These are phyloP conservation scores for Fremontodendron californicum DNA, from an alignment of 345 rosid species.

Conservation along the genomic window DNA sequence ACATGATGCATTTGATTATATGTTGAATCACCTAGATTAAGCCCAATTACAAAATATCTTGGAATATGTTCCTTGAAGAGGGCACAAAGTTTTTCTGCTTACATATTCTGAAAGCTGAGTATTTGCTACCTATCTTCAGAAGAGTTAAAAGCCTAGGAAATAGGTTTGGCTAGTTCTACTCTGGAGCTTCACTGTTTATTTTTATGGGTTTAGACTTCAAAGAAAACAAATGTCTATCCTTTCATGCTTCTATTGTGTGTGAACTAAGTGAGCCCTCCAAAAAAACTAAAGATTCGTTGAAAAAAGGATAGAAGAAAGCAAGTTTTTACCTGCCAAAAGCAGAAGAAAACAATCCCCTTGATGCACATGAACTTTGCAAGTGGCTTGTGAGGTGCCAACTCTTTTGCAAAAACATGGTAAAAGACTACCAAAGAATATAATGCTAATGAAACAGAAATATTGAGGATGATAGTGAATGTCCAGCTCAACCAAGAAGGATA, in stretches of 20 bases:
- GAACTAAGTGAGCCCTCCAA: neutral
- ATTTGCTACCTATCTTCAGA: neutral
- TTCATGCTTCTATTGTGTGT: neutral
- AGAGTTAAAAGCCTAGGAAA: neutral
- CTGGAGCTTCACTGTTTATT: neutral
- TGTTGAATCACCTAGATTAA: neutral
- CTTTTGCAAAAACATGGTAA: constrained; percentile 95
- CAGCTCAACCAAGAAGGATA: constrained; percentile 96
- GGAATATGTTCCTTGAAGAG: neutral
- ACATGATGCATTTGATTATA: neutral
- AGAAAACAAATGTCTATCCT: neutral
- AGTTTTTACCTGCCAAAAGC: constrained; percentile 92
- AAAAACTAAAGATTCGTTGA: neutral
- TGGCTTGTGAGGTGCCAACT: constrained; percentile 87
- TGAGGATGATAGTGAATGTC: constrained; percentile 85
- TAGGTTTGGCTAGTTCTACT: neutral
- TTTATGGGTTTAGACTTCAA: neutral
- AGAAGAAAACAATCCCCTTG: constrained; percentile 95
- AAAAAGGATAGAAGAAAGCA: neutral
- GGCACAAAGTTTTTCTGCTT: neutral
- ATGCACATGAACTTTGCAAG: constrained; percentile 97
- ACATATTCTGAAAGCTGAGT: neutral
- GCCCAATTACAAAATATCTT: neutral
- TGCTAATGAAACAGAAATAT: constrained; percentile 83
- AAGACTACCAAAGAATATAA: constrained; percentile 78